Evolutionary conservation across 2,329 filamentous ascomycete species (phyloP).

Genomic region (Arthrocladium fulminans): DNA sequence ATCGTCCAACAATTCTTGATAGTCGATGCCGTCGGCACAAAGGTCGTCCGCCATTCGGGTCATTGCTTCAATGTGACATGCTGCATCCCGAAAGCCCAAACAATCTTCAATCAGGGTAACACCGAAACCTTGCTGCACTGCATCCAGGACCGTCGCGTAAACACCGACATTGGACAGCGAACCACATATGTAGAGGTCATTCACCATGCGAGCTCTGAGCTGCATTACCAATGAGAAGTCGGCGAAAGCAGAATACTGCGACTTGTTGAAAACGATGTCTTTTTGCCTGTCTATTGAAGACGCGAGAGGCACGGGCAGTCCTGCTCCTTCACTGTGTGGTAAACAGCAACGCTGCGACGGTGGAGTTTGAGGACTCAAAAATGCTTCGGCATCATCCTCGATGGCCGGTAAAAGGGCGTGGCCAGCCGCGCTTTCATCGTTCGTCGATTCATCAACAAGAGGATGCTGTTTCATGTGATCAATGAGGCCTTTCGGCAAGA

Average conservation of each 20-base stretch:
- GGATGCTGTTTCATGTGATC: conserved; percentile 1
- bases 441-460: not conserved
- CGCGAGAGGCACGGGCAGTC: conserved; percentile 43
- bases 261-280: conserved; percentile 56
- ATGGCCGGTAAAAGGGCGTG: conserved; percentile 5
- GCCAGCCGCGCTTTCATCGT: not conserved
- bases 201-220: conserved; percentile 79
- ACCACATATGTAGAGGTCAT: conserved; percentile 81
- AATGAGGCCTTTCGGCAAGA: conserved; percentile 17
- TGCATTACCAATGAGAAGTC: conserved; percentile 62
- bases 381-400: conserved; percentile 34
- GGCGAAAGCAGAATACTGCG: conserved; percentile 80
- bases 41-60: conserved; percentile 64
- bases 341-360: conserved; percentile 32
- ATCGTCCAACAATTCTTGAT: conserved; percentile 49
- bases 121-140: conserved; percentile 75
- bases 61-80: conserved; percentile 62
- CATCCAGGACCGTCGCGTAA: conserved; percentile 84
- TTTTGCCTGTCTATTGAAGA: conserved; percentile 41
- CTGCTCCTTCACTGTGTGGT: conserved; percentile 34
- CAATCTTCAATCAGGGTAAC: conserved; percentile 85
- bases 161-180: conserved; percentile 80
- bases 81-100: conserved; percentile 65
- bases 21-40: conserved; percentile 58
- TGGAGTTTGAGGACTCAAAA: conserved; percentile 24